Evolutionary conservation across 768 basidiomycete genomes (phyloP).

Genomic region (Leccinum incarnatum): DNA sequence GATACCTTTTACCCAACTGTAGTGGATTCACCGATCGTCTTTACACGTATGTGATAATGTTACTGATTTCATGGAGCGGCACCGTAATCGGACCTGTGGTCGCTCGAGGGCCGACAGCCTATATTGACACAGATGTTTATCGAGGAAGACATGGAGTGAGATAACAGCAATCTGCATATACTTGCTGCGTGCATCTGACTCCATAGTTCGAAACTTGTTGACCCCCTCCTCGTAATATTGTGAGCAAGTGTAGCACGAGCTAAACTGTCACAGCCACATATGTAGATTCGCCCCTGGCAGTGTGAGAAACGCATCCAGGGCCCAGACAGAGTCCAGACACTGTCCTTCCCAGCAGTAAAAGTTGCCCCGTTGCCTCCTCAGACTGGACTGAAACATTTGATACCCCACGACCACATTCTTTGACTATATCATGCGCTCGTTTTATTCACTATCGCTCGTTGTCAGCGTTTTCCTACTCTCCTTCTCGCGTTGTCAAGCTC

Average conservation of each 20-base stretch:
- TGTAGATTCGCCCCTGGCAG: not conserved
- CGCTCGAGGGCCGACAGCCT: not conserved
- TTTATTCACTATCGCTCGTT: conserved; percentile 25
- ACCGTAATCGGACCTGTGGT: not conserved
- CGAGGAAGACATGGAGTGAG: not conserved
- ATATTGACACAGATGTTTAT: not conserved
- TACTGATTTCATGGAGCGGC: not conserved
- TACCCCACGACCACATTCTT: conserved; percentile 1
- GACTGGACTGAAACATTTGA: not conserved
- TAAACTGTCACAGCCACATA: not conserved
- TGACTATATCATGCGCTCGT: conserved; percentile 29
- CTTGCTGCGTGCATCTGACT: too few species aligned
- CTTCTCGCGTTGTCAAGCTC: conserved; percentile 10
- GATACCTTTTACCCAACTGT: conserved; percentile 17
- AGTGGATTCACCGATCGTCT: not conserved
- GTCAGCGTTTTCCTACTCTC: conserved; percentile 15
- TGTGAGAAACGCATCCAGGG: not conserved
- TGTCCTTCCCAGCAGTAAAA: not conserved
- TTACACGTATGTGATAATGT: not conserved
- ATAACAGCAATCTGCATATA: too few species aligned
- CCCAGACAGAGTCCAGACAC: too few species aligned
- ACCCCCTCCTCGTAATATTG: too few species aligned
- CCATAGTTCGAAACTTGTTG: too few species aligned
- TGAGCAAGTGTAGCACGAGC: too few species aligned
- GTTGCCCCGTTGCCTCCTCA: not conserved